Evolutionary conservation across 2,329 filamentous ascomycete genomes (phyloP).

Genomic region (Dichotomopilus funicola): DNA sequence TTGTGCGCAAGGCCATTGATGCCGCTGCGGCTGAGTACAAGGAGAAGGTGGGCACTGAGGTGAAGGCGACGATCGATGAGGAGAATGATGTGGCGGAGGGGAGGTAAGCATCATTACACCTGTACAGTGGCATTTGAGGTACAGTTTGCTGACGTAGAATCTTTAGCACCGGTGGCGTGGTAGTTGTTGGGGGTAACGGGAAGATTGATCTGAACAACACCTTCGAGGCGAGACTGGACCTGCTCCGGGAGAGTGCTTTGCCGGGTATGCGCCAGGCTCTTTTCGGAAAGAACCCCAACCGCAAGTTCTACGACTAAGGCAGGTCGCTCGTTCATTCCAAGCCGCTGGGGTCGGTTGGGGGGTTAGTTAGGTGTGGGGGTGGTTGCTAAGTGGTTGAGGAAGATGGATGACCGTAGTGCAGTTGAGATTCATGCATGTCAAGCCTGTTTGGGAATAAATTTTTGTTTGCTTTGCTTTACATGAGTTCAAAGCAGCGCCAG

Average conservation of each 20-base stretch:
- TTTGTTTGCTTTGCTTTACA: not conserved
- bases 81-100: conserved; percentile 70
- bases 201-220: conserved; percentile 99
- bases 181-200: conserved; percentile 72
- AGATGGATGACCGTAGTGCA: not conserved
- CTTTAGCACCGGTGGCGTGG: conserved; percentile 71
- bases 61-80: conserved; percentile 68
- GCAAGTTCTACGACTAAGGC: conserved; percentile 83
- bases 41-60: conserved; percentile 64
- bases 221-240: conserved; percentile 79
- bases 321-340: not conserved
- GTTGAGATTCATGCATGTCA: conserved; percentile 1
- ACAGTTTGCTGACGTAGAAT: conserved; percentile 20
- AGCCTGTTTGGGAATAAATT: conserved; percentile 4
- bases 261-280: conserved; percentile 78
- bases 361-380: not conserved
- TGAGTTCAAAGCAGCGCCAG: conserved; percentile 4
- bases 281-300: conserved; percentile 92
- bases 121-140: not conserved
- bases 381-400: not conserved
- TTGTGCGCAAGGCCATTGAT: conserved; percentile 71
- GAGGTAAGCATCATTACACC: conserved; percentile 55
- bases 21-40: conserved; percentile 78
- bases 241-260: conserved; percentile 78
- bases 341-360: too few relatives aligned